Evolutionary conservation across 1,284 basidiomycete species (phyloP).

Genomic region (Trichosporon sp.): DNA sequence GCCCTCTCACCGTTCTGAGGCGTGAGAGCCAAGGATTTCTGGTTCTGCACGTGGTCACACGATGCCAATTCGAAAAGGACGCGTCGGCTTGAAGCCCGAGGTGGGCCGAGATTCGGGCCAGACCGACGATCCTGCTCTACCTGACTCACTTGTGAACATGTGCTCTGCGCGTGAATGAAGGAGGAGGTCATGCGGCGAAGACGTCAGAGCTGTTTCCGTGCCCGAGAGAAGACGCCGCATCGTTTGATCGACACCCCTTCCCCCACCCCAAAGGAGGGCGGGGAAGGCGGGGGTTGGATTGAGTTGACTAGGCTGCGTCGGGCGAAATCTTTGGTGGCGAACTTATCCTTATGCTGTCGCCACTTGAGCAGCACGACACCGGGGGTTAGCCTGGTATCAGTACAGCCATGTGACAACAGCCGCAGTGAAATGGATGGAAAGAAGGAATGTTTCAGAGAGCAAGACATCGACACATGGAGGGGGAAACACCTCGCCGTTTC

Average conservation of each 20-base stretch:
- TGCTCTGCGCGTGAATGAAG: neutral
- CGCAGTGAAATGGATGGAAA: no score
- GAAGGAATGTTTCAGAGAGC: neutral
- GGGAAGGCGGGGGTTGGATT: neutral
- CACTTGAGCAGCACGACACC: no score
- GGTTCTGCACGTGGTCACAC: neutral
- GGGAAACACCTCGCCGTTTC: neutral
- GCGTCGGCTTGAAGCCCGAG: slow-evolving; percentile 9
- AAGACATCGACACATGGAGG: no score
- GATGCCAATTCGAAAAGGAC: neutral
- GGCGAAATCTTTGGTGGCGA: neutral
- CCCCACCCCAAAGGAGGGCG: neutral
- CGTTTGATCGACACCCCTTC: neutral
- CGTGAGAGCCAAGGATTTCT: neutral
- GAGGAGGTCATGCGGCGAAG: neutral
- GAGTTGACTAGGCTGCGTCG: neutral
- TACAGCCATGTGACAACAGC: no score
- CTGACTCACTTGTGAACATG: neutral
- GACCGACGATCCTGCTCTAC: neutral
- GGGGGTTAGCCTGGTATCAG: no score
- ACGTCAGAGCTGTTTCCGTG: neutral
- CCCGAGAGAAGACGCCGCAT: neutral
- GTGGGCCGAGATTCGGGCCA: neutral
- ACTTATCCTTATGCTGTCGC: neutral
- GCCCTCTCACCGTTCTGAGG: neutral